Evolutionary conservation across 441 rosid species (phyloP).

Genomic region (Jatropha multifida): DNA sequence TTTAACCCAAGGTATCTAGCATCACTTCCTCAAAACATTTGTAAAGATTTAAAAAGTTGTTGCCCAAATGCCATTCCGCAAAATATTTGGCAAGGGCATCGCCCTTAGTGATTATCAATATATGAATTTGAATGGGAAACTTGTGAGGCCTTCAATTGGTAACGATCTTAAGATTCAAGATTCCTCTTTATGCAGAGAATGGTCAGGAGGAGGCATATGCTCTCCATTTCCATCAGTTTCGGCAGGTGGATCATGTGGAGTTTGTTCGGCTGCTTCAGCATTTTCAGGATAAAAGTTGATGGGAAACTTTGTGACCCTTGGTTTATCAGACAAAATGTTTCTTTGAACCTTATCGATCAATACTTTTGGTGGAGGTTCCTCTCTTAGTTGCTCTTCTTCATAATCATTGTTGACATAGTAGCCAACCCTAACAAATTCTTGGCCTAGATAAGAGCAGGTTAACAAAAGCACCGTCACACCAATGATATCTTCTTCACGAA

Average conservation of each 20-base stretch:
- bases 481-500: constrained; percentile 74
- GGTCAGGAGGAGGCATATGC: constrained; percentile 26
- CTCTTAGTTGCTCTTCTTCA: constrained; percentile 68
- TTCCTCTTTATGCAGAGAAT: constrained; percentile 33
- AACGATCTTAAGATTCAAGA: constrained; percentile 13
- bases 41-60: background rate
- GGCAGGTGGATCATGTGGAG: constrained; percentile 38
- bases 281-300: constrained; percentile 71
- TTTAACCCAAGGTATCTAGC: constrained; percentile 12
- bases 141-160: background rate
- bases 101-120: constrained; percentile 14
- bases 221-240: constrained; percentile 42
- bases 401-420: constrained; percentile 79
- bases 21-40: constrained; percentile 14
- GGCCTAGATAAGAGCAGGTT: constrained; percentile 75
- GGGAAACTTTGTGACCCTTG: constrained; percentile 80
- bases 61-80: constrained; percentile 10
- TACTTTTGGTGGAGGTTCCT: constrained; percentile 70
- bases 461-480: constrained; percentile 73
- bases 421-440: constrained; percentile 71
- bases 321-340: constrained; percentile 67
- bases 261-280: constrained; percentile 44
- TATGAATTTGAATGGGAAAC: constrained; percentile 6
- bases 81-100: constrained; percentile 12
- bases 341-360: constrained; percentile 66